phyloP scores from a whole-genome alignment of 2,329 filamentous ascomycete genomes.

The Botryosphaeria dothidea region DNA sequence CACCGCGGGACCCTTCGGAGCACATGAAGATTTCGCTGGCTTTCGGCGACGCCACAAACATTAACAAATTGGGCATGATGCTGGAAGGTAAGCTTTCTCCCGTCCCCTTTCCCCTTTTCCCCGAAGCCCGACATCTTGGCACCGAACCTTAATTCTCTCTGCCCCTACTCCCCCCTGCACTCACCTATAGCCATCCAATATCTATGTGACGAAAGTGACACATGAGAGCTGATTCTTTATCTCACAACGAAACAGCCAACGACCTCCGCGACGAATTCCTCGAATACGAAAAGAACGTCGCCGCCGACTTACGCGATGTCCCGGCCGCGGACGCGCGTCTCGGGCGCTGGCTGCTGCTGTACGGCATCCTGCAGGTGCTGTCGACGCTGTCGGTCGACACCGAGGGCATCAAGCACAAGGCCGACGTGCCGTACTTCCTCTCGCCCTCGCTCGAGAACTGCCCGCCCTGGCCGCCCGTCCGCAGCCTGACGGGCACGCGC shows the following conservation, averaged over 20 bases:
- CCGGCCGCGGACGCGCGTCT: conserved; percentile 44
- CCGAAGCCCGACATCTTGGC: background rate
- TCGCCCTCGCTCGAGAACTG: conserved; percentile 39
- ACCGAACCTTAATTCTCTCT: background rate
- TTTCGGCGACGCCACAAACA: conserved; percentile 43
- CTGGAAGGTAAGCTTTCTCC: conserved; percentile 34
- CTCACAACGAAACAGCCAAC: conserved; percentile 29
- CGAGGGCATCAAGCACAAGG: conserved; percentile 35
- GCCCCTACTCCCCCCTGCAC: background rate
- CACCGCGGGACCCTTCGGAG: conserved; percentile 38
- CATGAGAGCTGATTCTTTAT: background rate
- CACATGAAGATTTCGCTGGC: conserved; percentile 41
- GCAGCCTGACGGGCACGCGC: background rate
- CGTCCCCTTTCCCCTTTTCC: background rate
- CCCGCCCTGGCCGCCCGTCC: conserved; percentile 36
- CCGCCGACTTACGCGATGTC: conserved; percentile 35
- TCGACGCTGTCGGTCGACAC: conserved; percentile 45
- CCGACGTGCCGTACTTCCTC: conserved; percentile 42
- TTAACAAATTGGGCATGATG: conserved; percentile 38
- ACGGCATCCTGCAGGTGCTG: conserved; percentile 44
- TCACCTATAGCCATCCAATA: background rate
- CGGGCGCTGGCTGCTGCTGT: conserved; percentile 46
- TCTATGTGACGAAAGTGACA: background rate
- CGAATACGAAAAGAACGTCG: conserved; percentile 39
- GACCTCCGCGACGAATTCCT: conserved; percentile 43